phyloP scores from a whole-genome alignment of 2,329 filamentous ascomycete species.

The Fusarium cicatricum region DNA sequence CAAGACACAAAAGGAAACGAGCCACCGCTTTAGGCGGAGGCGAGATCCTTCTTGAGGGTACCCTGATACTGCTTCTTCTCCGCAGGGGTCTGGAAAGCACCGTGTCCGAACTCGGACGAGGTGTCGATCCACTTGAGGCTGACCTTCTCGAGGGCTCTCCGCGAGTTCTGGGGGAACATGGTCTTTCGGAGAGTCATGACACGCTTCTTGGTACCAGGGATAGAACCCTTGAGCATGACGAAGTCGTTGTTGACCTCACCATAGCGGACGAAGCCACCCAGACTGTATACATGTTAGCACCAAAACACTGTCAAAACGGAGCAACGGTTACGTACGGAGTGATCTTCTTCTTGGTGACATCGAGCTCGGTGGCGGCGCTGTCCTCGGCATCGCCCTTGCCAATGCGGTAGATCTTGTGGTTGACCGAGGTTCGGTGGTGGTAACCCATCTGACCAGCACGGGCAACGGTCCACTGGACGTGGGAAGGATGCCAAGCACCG shows the following conservation, averaged over 20 bases:
- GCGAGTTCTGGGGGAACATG: slow-evolving; percentile 96
- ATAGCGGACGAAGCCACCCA: slow-evolving; percentile 99
- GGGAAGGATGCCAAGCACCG: slow-evolving; percentile 99
- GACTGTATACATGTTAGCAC: slow-evolving; percentile 62
- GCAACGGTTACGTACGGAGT: slow-evolving; percentile 81
- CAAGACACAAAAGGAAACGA: slow-evolving; percentile 55
- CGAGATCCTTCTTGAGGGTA: slow-evolving; percentile 98
- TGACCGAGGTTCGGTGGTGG: slow-evolving; percentile 99
- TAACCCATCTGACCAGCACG: slow-evolving; percentile 99
- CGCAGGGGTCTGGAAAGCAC: slow-evolving; percentile 97
- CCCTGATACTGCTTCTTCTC: slow-evolving; percentile 99
- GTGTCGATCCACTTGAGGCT: slow-evolving; percentile 99
- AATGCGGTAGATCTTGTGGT: slow-evolving; percentile 99
- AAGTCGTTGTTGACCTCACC: slow-evolving; percentile 99
- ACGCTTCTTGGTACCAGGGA: slow-evolving; percentile 99
- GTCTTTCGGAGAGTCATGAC: slow-evolving; percentile 99
- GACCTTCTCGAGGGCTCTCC: slow-evolving; percentile 98
- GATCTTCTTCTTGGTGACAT: slow-evolving; percentile 99
- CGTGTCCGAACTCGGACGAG: slow-evolving; percentile 99
- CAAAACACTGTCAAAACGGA: not conserved
- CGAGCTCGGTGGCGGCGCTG: slow-evolving; percentile 93
- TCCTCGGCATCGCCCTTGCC: slow-evolving; percentile 90
- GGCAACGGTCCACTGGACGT: slow-evolving; percentile 99
- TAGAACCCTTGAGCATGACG: slow-evolving; percentile 95
- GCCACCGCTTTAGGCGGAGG: slow-evolving; percentile 52